Conservation (phyloP, 2,329 filamentous ascomycete genomes). For the Albifimbria verrucaria region DNA sequence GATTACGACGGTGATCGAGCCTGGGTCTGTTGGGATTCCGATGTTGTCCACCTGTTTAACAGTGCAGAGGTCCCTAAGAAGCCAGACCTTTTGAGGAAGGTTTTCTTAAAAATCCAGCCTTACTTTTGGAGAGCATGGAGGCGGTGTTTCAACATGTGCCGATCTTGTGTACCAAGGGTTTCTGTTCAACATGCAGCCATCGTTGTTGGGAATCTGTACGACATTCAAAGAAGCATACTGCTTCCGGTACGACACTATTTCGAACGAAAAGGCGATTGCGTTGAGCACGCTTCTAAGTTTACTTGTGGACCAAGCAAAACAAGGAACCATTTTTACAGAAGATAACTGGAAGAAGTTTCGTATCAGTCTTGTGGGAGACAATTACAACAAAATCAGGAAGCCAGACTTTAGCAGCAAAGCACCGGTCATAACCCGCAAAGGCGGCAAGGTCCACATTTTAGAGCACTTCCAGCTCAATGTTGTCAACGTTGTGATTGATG, state of each 20-base stretch:
- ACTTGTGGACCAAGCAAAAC: conserved; percentile 56
- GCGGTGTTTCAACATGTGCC: conserved; percentile 16
- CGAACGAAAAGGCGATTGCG: conserved; percentile 36
- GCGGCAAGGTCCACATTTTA: conserved; percentile 47
- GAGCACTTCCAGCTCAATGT: conserved; percentile 60
- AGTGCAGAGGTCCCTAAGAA: conserved; percentile 44
- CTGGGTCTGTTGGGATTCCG: conserved; percentile 72
- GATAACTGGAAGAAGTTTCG: conserved; percentile 16
- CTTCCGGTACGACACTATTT: conserved; percentile 55
- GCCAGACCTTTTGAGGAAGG: conserved; percentile 42
- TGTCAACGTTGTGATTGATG: conserved; percentile 38
- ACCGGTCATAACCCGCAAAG: background rate
- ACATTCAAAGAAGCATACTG: conserved; percentile 59
- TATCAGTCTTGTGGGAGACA: conserved; percentile 13
- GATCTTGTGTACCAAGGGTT: conserved; percentile 53
- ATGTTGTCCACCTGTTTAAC: conserved; percentile 62
- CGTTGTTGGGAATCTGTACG: conserved; percentile 62
- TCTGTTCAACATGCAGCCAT: conserved; percentile 53
- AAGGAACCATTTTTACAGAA: conserved; percentile 41
- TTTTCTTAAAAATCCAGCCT: conserved; percentile 47
- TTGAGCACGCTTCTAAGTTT: conserved; percentile 38
- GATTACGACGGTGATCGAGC: conserved; percentile 80
- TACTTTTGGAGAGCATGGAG: conserved; percentile 43
- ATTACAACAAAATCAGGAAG: conserved; percentile 41
- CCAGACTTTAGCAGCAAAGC: conserved; percentile 20